Conservation (phyloP, 2,329 filamentous ascomycete species). For the Pseudogymnoascus sp. region DNA sequence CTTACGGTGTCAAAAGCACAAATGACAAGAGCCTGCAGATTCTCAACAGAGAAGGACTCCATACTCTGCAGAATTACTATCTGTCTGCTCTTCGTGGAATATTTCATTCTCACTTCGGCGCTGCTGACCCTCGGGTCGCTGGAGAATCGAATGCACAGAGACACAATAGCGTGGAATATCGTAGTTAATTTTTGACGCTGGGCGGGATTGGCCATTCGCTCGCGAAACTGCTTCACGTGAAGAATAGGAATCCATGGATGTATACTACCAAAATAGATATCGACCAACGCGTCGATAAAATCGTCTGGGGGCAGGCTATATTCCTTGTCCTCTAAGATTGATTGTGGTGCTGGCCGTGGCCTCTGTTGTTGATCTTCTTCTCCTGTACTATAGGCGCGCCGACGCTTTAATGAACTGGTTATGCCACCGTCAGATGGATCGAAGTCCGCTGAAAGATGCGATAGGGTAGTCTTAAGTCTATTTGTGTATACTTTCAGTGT, state of each 20-base stretch:
- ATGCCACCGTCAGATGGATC: slow-evolving; percentile 17
- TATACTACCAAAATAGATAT: slow-evolving; percentile 27
- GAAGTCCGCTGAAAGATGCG: slow-evolving; percentile 18
- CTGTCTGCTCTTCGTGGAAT: slow-evolving; percentile 18
- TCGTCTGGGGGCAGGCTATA: slow-evolving; percentile 17
- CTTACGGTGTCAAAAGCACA: slow-evolving; percentile 28
- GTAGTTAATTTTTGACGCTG: slow-evolving; percentile 17
- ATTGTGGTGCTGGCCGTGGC: neutral
- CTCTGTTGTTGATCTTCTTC: neutral
- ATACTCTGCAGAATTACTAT: slow-evolving; percentile 28
- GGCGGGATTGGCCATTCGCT: slow-evolving; percentile 17
- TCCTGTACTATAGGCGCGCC: neutral
- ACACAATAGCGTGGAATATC: slow-evolving; percentile 25
- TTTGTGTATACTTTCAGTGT: slow-evolving; percentile 14
- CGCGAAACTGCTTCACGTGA: slow-evolving; percentile 26
- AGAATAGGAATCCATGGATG: slow-evolving; percentile 31
- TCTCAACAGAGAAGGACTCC: slow-evolving; percentile 29
- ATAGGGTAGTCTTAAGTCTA: slow-evolving; percentile 19
- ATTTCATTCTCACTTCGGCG: slow-evolving; percentile 14
- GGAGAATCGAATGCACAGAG: slow-evolving; percentile 20
- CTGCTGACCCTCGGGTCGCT: slow-evolving; percentile 15
- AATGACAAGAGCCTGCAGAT: slow-evolving; percentile 31
- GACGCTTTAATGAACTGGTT: slow-evolving; percentile 13
- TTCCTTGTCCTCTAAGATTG: neutral
- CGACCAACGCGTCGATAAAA: slow-evolving; percentile 24